Percentiles rank a stretch among this genome's conserved stretches.
These are phyloP conservation scores for Botrytis elliptica DNA, from an alignment of 2,329 filamentous ascomycete genomes.

Conservation along the genomic window DNA sequence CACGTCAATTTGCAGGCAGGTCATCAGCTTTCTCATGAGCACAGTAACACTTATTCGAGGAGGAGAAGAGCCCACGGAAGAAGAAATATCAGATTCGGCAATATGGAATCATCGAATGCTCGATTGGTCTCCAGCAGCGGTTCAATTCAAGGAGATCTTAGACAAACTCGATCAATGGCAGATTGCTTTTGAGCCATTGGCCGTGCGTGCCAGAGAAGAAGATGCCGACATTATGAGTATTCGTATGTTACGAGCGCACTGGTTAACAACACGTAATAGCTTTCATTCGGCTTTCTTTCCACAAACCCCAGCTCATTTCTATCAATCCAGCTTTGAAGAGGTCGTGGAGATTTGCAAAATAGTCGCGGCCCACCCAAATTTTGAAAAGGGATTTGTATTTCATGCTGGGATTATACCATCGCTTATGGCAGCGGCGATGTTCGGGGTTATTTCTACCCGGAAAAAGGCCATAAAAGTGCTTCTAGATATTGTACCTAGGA, in stretches of 20 bases:
- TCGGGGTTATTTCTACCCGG: not conserved
- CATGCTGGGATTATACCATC: conserved; percentile 8
- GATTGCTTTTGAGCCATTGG: conserved; percentile 9
- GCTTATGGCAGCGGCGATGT: not conserved
- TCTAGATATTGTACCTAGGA: conserved; percentile 15
- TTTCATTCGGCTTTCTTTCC: conserved; percentile 13
- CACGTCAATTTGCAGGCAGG: not conserved
- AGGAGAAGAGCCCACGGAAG: not conserved
- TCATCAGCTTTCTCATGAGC: conserved; percentile 6
- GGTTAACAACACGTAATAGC: conserved; percentile 2
- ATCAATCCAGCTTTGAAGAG: conserved; percentile 1
- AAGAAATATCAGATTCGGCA: not conserved
- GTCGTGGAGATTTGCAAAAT: conserved; percentile 1
- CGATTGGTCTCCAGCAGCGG: not conserved
- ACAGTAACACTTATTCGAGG: not conserved
- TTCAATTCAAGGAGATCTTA: not conserved
- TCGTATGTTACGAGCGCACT: not conserved
- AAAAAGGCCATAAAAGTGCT: conserved; percentile 12
- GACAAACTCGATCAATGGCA: conserved; percentile 16
- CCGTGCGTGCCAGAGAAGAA: not conserved
- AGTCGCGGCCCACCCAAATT: not conserved
- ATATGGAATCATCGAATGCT: conserved; percentile 13
- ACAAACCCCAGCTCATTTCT: not conserved
- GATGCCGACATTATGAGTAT: conserved; percentile 5
- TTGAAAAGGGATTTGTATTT: conserved; percentile 16